Evolutionary conservation across 257 asterid species (phyloP), one percentile per base, ranked within the genome.

Genomic region (Penstemon newberryi): DNA sequence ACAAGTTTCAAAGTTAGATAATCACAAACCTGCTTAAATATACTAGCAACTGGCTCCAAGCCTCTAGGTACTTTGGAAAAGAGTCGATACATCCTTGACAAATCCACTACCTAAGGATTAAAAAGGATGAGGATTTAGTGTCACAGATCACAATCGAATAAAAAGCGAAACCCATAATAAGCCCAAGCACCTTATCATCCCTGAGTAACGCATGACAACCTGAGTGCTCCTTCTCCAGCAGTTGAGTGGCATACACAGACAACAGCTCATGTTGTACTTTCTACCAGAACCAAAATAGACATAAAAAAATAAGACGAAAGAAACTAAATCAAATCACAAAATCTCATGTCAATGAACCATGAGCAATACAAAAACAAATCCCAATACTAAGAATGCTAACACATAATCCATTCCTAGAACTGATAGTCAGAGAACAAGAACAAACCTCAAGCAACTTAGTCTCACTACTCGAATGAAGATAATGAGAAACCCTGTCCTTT

Each of bases 1-100:
- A 56, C 75, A 43, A 46, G 45, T 52, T 25, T 43, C 15, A 74
- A 60, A 56, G 68, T 53, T 7, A 25, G 33, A 73, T 36, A 56
- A 71, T 39, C 43, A 73, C 85, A 65, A 69, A 90, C 99, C 99
- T 89, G 97, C 80, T 87, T 87, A 78, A 87, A 87, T 64, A 80
- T 85, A 75, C 62, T 75, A 53, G 95, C 91, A 42, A 87, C 91
- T 15, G 92, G 95, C 19, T 87, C 95, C 67, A 85, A 79, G 50
- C 95, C 95, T 73, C 80, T 77, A 44, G 88, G 84, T 62, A 87
- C 83, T 78, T 87, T 87, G 70, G 95, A 91, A 71, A 94, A 94
- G 67, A 94, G 99, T 73, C 99, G 83, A 70, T 89, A 91, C 99
- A 94, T 94, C 86, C 99, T 89, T 56, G 98, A 89, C 73, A 94